Conservation (phyloP, 805 yeast genomes). For the Gaillardinia entomophila region DNA sequence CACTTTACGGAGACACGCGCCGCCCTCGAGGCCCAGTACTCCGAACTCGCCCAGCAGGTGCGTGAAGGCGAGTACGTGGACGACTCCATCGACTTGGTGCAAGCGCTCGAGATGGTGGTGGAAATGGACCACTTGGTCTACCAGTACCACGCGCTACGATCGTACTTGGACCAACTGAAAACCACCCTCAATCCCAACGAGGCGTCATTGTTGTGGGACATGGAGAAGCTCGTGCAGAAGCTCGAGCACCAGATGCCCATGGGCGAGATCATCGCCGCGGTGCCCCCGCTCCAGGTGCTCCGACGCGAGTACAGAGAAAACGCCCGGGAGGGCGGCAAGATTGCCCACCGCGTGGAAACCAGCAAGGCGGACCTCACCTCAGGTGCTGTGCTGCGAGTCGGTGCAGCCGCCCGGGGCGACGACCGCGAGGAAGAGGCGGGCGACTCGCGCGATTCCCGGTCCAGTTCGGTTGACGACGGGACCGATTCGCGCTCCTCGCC, state of each 20-base stretch:
- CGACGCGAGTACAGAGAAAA: slow-evolving; percentile 23
- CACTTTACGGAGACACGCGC: neutral
- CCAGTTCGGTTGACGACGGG: no score
- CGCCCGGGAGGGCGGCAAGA: slow-evolving; percentile 26
- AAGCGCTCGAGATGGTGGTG: neutral
- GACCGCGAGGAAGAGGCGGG: no score
- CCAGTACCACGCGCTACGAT: neutral
- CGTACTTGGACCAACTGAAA: neutral
- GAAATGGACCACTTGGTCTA: neutral
- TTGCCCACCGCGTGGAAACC: slow-evolving; percentile 11
- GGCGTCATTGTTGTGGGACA: slow-evolving; percentile 6
- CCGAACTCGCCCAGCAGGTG: neutral
- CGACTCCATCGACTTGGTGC: neutral
- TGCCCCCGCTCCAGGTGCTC: slow-evolving; percentile 19
- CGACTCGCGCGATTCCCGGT: no score
- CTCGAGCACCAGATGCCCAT: slow-evolving; percentile 19
- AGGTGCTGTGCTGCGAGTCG: no score
- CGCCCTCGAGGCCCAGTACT: neutral
- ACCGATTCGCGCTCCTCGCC: no score
- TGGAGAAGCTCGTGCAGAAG: slow-evolving; percentile 9
- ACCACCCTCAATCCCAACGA: neutral
- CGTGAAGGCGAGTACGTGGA: neutral
- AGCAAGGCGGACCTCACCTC: slow-evolving; percentile 1
- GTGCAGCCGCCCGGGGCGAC: no score
- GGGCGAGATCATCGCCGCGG: slow-evolving; percentile 12